Base-by-base conservation (phyloP, 1,139 yeast species). In the Debaryomyces subglobosus region DNA sequence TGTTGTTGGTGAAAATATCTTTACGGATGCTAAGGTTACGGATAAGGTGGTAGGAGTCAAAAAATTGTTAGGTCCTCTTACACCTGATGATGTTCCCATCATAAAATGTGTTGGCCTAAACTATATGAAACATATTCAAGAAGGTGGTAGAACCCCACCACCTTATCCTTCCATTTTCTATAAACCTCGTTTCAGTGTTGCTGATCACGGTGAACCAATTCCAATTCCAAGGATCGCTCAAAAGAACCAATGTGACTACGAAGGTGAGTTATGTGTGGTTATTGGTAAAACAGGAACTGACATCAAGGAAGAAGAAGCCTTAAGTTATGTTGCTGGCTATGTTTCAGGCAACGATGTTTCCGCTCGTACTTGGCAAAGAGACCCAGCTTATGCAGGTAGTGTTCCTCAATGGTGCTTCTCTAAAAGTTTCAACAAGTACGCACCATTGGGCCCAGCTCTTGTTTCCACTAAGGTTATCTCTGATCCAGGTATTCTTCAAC, bases 361-460 rank as follows among this genome's bases (percentile, higher is more conserved):
- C 8, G 27, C 27, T 24, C 27, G 27, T 24, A 24, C 27, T 9
- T 24, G 27, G 27, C 27, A 24, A 24, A 24, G 27, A 24, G 27
- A 24, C 12, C 27, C 27, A 24, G 27, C 27, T 24, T 10, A 35
- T 20, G 57, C 58, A n/a, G 58, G 58, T 43, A 79, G 81, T 32
- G 79, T 79, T 2, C 72, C 81, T 29, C 85, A 80, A 56, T 80
- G 81, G 74, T 63, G 72, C 35, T 59, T 74, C 37, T 80, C 81
- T 4, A 80, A 80, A 62, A 72, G 74, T 72, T 79, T 74, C 54
- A 85, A 80, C 51, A 76, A 77, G n/a, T 78, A 75, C 69, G 81
- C 81, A 6, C 83, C 83, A 21, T 61, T 77, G 44, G 83, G 83
- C 3, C 83, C 83, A 7, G 78, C 77, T n/a, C 65, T 81, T 49